Conservation (phyloP, 257 asterid species). For the Fraxinus americana region DNA sequence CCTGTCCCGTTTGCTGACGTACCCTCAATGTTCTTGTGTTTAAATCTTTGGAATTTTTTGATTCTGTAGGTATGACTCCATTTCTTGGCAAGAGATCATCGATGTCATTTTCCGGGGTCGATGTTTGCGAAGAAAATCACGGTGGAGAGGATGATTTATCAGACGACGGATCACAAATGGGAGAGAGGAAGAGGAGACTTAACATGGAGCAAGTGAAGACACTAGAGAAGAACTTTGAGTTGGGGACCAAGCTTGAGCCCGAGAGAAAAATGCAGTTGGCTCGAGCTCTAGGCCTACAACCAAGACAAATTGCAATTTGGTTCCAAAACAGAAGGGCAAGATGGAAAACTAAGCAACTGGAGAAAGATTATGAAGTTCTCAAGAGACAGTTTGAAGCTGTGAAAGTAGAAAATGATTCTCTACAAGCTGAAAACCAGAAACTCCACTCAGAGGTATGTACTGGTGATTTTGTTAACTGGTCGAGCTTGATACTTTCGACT, state of each 20-base stretch:
- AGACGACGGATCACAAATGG: slow-evolving; percentile 55
- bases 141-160: slow-evolving; percentile 49
- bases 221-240: slow-evolving; percentile 53
- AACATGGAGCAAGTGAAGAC: slow-evolving; percentile 59
- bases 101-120: slow-evolving; percentile 36
- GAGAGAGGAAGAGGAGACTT: slow-evolving; percentile 65
- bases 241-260: slow-evolving; percentile 63
- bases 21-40: not conserved
- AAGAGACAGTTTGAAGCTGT: slow-evolving; percentile 55
- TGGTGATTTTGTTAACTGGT: not conserved
- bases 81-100: slow-evolving; percentile 51
- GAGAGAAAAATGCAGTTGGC: slow-evolving; percentile 67
- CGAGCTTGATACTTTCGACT: not conserved
- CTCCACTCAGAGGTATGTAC: slow-evolving; percentile 56
- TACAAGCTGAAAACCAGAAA: slow-evolving; percentile 50
- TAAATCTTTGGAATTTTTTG: not conserved
- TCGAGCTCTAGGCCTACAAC: slow-evolving; percentile 66
- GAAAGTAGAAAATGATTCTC: slow-evolving; percentile 52
- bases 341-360: slow-evolving; percentile 66
- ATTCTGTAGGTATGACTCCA: slow-evolving; percentile 32
- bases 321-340: slow-evolving; percentile 66
- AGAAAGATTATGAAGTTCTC: slow-evolving; percentile 55
- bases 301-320: slow-evolving; percentile 67
- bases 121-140: slow-evolving; percentile 36
- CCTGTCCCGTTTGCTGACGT: not conserved